Conservation (phyloP, 306 rosid genomes). For the Fagus sylvatica region DNA sequence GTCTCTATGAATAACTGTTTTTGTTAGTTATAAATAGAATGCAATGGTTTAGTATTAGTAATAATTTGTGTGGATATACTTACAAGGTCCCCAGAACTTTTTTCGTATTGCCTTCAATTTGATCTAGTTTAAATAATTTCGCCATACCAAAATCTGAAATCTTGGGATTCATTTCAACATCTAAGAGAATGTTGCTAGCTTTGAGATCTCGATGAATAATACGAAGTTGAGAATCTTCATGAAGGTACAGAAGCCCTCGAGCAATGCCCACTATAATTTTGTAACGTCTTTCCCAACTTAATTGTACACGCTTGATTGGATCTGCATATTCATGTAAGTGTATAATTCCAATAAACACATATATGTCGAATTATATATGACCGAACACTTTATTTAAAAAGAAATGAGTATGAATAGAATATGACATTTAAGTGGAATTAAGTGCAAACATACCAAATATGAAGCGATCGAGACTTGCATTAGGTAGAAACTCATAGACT, state of each 20-base stretch:
- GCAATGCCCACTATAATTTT: slow-evolving; percentile 3
- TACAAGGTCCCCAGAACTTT: slow-evolving; percentile 30
- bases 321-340: not conserved
- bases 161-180: not conserved
- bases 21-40: not conserved
- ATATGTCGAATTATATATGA: not conserved
- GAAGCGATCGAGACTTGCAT: slow-evolving; percentile 13
- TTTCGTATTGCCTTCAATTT: not conserved
- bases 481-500: slow-evolving; percentile 15
- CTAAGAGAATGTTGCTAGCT: slow-evolving; percentile 16
- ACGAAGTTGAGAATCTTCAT: not conserved
- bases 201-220: not conserved
- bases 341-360: not conserved
- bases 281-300: slow-evolving; percentile 22
- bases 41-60: not conserved
- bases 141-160: not conserved
- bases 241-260: not conserved
- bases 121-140: not conserved
- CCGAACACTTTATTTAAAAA: not conserved
- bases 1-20: not conserved
- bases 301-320: not conserved
- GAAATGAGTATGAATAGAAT: not conserved
- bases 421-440: not conserved
- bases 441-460: not conserved
- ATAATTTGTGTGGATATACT: not conserved